Conservation (phyloP, 1,284 basidiomycete genomes). For the Pterulicium gracile region DNA sequence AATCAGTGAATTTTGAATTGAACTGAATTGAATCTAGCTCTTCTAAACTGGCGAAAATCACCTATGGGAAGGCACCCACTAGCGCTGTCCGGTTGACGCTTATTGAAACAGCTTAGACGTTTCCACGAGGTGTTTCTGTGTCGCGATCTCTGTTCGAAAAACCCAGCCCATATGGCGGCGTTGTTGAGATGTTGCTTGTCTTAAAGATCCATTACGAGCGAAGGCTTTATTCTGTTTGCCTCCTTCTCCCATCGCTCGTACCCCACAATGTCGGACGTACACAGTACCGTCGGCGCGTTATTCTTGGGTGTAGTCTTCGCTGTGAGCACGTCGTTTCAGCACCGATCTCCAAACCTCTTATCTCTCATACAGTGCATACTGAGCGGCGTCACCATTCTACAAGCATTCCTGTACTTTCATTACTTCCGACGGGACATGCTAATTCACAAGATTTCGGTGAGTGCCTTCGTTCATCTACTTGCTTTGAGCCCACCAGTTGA, state of each 20-base stretch:
- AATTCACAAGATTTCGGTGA: conserved; percentile 25
- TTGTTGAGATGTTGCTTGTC: too few species aligned
- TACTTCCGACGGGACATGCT: conserved; percentile 24
- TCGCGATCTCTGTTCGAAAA: too few species aligned
- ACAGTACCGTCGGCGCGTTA: conserved; percentile 22
- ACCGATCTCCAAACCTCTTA: background rate
- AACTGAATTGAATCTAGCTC: too few species aligned
- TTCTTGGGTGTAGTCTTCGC: conserved; percentile 14
- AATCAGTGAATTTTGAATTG: too few species aligned
- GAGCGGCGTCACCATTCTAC: conserved; percentile 28
- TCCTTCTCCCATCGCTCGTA: background rate
- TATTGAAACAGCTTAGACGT: too few species aligned
- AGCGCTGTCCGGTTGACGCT: too few species aligned
- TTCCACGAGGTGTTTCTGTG: too few species aligned
- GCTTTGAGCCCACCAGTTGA: background rate
- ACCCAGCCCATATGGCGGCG: too few species aligned
- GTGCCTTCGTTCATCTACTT: conserved; percentile 7
- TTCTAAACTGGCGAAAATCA: too few species aligned
- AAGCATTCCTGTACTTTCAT: conserved; percentile 29
- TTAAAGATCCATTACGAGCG: too few species aligned
- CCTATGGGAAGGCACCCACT: too few species aligned
- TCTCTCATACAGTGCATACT: conserved; percentile 16
- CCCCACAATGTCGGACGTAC: conserved; percentile 6
- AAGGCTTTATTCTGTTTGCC: background rate
- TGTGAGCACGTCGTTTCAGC: conserved; percentile 12